Evolutionary conservation across 2,329 filamentous ascomycete genomes (phyloP), one percentile per base, ranked within the genome.

Genomic region (Sporothrix brunneoviolacea): DNA sequence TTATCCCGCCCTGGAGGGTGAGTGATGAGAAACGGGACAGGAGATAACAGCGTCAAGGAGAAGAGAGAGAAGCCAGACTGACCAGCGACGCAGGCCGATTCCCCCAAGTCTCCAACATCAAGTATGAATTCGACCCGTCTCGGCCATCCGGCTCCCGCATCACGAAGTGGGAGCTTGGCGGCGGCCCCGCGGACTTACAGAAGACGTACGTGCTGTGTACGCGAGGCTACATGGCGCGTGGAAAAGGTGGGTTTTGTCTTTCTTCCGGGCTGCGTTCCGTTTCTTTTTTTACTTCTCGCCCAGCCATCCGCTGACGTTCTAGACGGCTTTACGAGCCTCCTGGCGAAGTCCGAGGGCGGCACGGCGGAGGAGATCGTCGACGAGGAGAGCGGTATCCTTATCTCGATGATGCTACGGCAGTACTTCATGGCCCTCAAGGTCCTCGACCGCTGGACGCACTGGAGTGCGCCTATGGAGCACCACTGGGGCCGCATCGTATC

Each of bases 341-440:
- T 91, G n/a, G 80, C 88, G 28, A 69, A 85, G 57, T 79, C 83
- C 3, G 84, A 88, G 64, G 90, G 90, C 22, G 89, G 89, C 15
- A 69, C 77, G 4, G 86, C 84, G 2, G 82, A 89, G 58, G 87
- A 91, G 62, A 70, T 95, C 15, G 83, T 95, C 5, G 83, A 82
- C 27, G 89, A 95, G 61, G 90, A 96, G 63, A 91, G 87, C 58
- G 91, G 90, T 4, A 83, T 94, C 15, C 74, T 95, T 50, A 88
- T 95, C 59, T 90, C 86, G 43, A 88, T 86, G 62, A 83, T 96
- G 64, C 74, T 96, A 18, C 81, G 90, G 12, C 90, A 95, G 64
- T 95, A 95, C 67, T 95, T 95, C 67, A 85, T 95, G 77, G 86
- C 83, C 7, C 74, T 95, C 38, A 87, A 88, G 50, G 84, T 91